Evolutionary conservation across 805 yeast species (phyloP).

Genomic region (Pichia cephalocereana): DNA sequence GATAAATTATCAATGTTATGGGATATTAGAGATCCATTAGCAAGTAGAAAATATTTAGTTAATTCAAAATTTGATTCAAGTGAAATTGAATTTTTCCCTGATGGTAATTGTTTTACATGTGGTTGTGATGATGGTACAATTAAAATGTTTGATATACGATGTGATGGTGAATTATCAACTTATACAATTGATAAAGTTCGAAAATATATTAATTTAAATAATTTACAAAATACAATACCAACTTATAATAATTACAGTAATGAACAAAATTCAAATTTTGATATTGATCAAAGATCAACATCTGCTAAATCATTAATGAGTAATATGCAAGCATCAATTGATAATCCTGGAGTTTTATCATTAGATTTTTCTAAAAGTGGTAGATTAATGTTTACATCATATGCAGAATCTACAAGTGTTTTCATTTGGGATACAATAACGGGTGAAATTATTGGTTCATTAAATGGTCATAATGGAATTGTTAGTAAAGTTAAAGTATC

Average conservation of each 20-base stretch:
- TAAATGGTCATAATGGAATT: slow-evolving; percentile 57
- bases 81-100: slow-evolving; percentile 53
- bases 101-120: slow-evolving; percentile 57
- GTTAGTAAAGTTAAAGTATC: slow-evolving; percentile 57
- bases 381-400: slow-evolving; percentile 62
- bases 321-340: slow-evolving; percentile 30
- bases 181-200: slow-evolving; percentile 28
- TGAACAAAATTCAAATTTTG: no score
- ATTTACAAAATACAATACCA: slow-evolving; percentile 1
- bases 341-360: slow-evolving; percentile 62
- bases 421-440: slow-evolving; percentile 69
- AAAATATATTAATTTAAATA: slow-evolving; percentile 6
- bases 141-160: slow-evolving; percentile 63
- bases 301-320: slow-evolving; percentile 17
- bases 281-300: slow-evolving; percentile 9
- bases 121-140: slow-evolving; percentile 77
- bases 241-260: not conserved
- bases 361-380: slow-evolving; percentile 70
- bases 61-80: slow-evolving; percentile 55
- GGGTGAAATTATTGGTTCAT: slow-evolving; percentile 52
- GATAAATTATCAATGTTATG: slow-evolving; percentile 61
- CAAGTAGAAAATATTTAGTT: slow-evolving; percentile 35
- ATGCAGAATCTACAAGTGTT: slow-evolving; percentile 60
- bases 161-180: slow-evolving; percentile 57
- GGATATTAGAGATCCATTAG: slow-evolving; percentile 45